A percentile compares a stretch with the other conserved stretches of the same genome.
phyloP scores from a whole-genome alignment of 352 stramenopile genomes.

The Pythium rhizo-oryzae region DNA sequence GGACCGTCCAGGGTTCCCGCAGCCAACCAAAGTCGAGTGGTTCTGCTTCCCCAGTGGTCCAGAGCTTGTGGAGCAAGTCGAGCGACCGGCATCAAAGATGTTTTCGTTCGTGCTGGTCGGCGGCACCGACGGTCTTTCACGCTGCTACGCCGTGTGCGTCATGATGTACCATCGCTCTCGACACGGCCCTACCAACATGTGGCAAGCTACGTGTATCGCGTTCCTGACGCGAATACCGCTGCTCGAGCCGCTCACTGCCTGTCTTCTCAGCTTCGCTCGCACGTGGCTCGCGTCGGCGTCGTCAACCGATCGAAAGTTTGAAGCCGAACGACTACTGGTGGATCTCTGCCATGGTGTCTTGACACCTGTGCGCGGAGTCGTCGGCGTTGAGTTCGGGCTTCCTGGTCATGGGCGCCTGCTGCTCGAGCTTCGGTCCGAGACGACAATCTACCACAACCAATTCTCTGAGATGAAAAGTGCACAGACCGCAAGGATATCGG shows the following conservation, averaged over 20 bases:
- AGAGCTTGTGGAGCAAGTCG: conserved; percentile 52
- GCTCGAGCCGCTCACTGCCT: conserved; percentile 52
- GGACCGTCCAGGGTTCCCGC: conserved; percentile 60
- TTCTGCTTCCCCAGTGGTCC: conserved; percentile 83
- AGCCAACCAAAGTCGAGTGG: conserved; percentile 90
- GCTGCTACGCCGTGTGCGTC: conserved; percentile 73
- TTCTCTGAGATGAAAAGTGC: background rate
- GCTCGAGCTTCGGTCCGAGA: conserved; percentile 55
- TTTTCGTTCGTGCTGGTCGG: conserved; percentile 86
- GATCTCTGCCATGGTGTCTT: conserved; percentile 60
- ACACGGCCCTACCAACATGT: conserved; percentile 33
- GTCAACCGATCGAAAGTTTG: background rate
- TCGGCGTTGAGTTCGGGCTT: conserved; percentile 64
- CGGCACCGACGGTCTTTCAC: conserved; percentile 66
- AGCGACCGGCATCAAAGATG: conserved; percentile 51
- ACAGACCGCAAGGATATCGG: conserved; percentile 1
- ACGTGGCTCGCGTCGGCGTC: conserved; percentile 43
- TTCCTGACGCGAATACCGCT: conserved; percentile 76
- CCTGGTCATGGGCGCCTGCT: conserved; percentile 32
- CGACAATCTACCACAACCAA: conserved; percentile 50
- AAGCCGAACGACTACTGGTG: conserved; percentile 42
- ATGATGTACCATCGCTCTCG: conserved; percentile 63
- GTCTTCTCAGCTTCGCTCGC: conserved; percentile 55
- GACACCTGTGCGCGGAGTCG: conserved; percentile 63
- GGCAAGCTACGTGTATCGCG: conserved; percentile 69